Evolutionary conservation across 2,329 filamentous ascomycete genomes (phyloP), one percentile per base, ranked within the genome.

Genomic region (Hypoxylon sp.): DNA sequence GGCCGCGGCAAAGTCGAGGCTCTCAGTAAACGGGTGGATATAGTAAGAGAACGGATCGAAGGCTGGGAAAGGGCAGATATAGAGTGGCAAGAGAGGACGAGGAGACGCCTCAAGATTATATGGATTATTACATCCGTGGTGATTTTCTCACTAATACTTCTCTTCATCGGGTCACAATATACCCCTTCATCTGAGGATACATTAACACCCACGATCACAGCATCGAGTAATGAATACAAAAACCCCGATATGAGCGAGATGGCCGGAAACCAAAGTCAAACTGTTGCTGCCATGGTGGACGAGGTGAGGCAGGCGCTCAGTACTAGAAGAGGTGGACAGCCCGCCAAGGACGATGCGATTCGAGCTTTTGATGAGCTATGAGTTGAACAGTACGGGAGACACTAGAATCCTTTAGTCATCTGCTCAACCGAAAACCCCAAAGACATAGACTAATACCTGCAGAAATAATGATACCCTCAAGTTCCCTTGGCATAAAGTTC

Each of bases 41-140:
- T 83, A 13, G 90, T 93, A 11, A 84, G 88, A 53, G 80, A 85
- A 60, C 84, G 87, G 6, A 87, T 94, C 13, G 90, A 92, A 75
- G 81, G 82, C 28, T 92, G 91, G 85, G 90, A 92, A 76, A 84
- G 83, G 61, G 85, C 87, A 1, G 91, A 94, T 78, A 83, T 82
- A 51, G 87, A 89, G 73, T 91, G 90, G 84, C 87, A 92, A 79
- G 89, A 91, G 73, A 87, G 83, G 73, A 91, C 89, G n/a, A 82
- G 88, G 67, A 84, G 82, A 75, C 85, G 89, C 53, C 80, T 93
- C 68, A 87, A 86, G 70, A 83, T 86, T 19, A 80, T 91, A 50
- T 93, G 90, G 89, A 83, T 88, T 41, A 82, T 89, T 67, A 86
- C 85, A 65, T 86, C 81, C 21, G 76, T 82, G 7, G 65, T 85